Evolutionary conservation across 192 early-diverging fungal species (phyloP).

Genomic region (Funneliformis geosporum): DNA sequence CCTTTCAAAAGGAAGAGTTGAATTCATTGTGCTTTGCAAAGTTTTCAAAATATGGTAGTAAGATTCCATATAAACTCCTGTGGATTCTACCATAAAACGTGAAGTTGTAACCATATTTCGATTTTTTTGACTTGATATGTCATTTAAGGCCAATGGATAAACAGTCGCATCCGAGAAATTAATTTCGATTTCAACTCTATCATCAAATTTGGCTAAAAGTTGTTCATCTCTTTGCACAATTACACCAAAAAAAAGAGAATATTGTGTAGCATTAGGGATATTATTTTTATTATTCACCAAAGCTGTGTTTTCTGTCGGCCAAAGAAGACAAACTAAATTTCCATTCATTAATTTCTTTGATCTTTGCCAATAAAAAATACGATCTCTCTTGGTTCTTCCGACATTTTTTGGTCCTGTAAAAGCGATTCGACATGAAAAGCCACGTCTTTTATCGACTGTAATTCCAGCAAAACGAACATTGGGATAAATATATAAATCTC

Average conservation of each 20-base stretch:
- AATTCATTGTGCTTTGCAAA: slow-evolving; percentile 36
- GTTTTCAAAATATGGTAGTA: slow-evolving; percentile 43
- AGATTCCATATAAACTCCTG: slow-evolving; percentile 40
- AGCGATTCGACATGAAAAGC: slow-evolving; percentile 32
- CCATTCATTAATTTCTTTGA: slow-evolving; percentile 48
- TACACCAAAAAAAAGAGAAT: slow-evolving; percentile 36
- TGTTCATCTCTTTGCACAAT: slow-evolving; percentile 39
- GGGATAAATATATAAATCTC: slow-evolving; percentile 43
- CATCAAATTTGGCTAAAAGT: slow-evolving; percentile 27
- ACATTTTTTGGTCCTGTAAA: slow-evolving; percentile 30
- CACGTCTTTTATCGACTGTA: slow-evolving; percentile 28
- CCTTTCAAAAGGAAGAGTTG: slow-evolving; percentile 41
- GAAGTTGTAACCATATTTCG: neutral
- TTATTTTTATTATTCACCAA: neutral
- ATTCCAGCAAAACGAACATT: slow-evolving; percentile 41
- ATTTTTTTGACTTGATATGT: neutral
- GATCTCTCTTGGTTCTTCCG: slow-evolving; percentile 7
- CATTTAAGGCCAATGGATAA: slow-evolving; percentile 30
- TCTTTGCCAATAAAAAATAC: slow-evolving; percentile 50
- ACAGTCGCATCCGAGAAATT: slow-evolving; percentile 38
- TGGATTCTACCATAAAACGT: slow-evolving; percentile 44
- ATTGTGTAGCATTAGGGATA: neutral
- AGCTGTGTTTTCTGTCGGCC: slow-evolving; percentile 23
- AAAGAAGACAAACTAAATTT: slow-evolving; percentile 46
- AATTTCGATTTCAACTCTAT: slow-evolving; percentile 34